These are phyloP conservation scores for Citrus reticulata DNA, from an alignment of 345 rosid species.

Conservation along the genomic window DNA sequence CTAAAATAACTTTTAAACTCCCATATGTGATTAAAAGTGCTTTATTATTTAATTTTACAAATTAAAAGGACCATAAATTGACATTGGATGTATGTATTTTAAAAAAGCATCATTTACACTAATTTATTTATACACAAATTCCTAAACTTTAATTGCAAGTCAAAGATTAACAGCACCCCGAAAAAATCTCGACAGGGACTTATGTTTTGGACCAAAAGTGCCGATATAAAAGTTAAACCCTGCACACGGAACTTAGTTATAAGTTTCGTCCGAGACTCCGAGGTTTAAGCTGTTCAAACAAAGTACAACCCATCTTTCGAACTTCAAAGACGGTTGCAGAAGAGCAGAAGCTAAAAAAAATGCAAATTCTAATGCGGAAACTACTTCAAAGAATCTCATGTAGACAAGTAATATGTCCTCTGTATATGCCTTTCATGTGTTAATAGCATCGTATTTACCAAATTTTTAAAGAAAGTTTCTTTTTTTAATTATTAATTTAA, in stretches of 20 bases:
- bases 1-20: too few species aligned
- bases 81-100: too few species aligned
- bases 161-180: too few species aligned
- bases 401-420: constrained; percentile 24
- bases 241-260: not conserved
- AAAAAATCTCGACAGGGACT: not conserved
- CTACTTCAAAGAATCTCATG: constrained; percentile 31
- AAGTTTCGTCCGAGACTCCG: not conserved
- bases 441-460: not conserved
- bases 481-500: not conserved
- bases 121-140: too few species aligned
- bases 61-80: too few species aligned
- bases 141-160: too few species aligned
- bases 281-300: not conserved
- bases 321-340: too few species aligned
- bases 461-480: not conserved
- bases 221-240: not conserved
- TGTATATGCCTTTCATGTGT: not conserved
- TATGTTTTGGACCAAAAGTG: not conserved
- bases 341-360: constrained; percentile 15
- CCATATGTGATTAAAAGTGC: too few species aligned
- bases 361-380: constrained; percentile 38
- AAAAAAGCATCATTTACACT: too few species aligned
- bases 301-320: not conserved
- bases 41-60: too few species aligned